Base-by-base conservation (phyloP, 306 rosid genomes). In the Pachyrhizus erosus region DNA sequence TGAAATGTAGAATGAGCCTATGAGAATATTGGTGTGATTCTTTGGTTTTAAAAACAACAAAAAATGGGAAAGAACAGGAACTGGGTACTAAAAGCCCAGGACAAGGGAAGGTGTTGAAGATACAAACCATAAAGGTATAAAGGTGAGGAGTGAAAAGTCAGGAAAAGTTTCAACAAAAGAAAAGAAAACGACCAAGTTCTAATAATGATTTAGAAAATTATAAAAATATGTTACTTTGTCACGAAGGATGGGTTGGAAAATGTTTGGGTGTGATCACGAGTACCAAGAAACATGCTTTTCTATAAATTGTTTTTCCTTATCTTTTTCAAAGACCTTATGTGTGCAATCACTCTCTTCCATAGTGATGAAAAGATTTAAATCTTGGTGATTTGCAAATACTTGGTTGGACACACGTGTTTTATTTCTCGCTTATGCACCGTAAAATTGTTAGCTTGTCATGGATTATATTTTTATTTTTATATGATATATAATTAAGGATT, bases 191-290 rank as follows among this genome's bases (percentile, higher is more conserved):
- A 73, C 84, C 82, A 27, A 68, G 73, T 77, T 73, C 88, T 71
- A 87, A 52, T n/a, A 43, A 43, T 37, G 15, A 67, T 34, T 29
- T 15, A 5, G 1, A 31, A 46, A n/a, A n/a, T n/a, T n/a, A n/a
- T 2, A 10, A 86, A 88, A 86, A 86, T 66, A 86, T 83, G 76
- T 89, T 90, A 43, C 98, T 91, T 93, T 90, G 92, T 79, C 82
- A 87, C 73, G 65, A 90, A 91, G 97, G 83, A 87, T 72, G 66
- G 72, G 70, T 14, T 57, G 79, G 58, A 75, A 40, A 78, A 34
- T 69, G 37, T 39, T 49, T 71, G 39, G 73, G 62, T 64, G 71
- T 42, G 23, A 34, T 15, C 18, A 58, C 34, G 12, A 13, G 40
- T 62, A 12, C 69, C 4, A 27, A 29, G 4, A 40, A 80, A 81